Base-by-base conservation (phyloP, 1,284 basidiomycete genomes). In the Ustilago shanxiensis region DNA sequence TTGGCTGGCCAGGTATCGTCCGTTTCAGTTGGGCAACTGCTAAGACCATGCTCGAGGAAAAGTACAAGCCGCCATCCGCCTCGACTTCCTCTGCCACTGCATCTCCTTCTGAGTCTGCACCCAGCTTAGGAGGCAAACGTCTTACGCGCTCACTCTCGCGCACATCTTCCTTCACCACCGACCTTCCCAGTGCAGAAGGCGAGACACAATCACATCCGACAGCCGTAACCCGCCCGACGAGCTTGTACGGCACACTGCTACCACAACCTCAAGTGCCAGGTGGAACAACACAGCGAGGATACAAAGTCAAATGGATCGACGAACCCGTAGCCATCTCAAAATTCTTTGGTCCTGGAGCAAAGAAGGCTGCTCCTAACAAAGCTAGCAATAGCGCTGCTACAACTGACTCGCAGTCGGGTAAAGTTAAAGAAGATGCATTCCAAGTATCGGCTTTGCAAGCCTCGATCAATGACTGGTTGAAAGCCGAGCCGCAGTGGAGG, bases 11-110 rank as follows among this genome's bases (percentile, higher is more conserved):
- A 0, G 92, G 91, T 13, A 88, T 98, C 51, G 95, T 92, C 5
- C 90, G 97, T 14, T 99, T 99, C 87, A 95, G 93, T 8, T 99
- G 96, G 96, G 92, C 93, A 0, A 98, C 96, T 0, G 91, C 95
- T 70, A 96, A 95, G 84, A 90, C 94, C 1, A 87, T 92, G 8
- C 88, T 99, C 16, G 94, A 97, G 50, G 94, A 94, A 14, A 77
- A 77, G 28, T 39, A 70, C 53, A 66, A 66, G 39, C 57, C 50
- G 1, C 11, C 69, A 33, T 37, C 72, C n/a, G 2, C 53, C 16
- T 22, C 64, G 5, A 2, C 60, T 16, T 24, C 55, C n/a, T 37
- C 37, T 20, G 11, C 26, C 52, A 11, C 33, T 20, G n/a, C 54
- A 14, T 10, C 54, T 26, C 31, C 39, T 9, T 13, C 16, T 39